Evolutionary conservation across 2,329 filamentous ascomycete genomes (phyloP).

Genomic region (Sporothrix brunneoviolacea): DNA sequence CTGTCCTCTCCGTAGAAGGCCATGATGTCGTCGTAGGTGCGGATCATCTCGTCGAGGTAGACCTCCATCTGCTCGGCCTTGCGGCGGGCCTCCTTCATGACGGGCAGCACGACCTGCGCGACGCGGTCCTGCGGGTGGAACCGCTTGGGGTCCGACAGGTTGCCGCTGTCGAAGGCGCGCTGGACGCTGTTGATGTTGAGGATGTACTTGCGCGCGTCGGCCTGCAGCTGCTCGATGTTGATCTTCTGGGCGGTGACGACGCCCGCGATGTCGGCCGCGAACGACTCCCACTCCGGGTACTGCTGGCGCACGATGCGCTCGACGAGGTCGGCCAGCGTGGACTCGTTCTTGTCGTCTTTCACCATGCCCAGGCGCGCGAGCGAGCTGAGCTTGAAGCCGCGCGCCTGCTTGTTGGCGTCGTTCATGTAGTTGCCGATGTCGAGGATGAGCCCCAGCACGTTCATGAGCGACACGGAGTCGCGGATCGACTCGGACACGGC

Average conservation of each 20-base stretch:
- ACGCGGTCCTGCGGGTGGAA: conserved; percentile 98
- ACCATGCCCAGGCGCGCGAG: conserved; percentile 91
- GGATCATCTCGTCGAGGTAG: conserved; percentile 87
- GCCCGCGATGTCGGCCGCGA: conserved; percentile 74
- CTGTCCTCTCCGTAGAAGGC: conserved; percentile 93
- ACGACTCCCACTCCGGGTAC: conserved; percentile 91
- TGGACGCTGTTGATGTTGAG: conserved; percentile 93
- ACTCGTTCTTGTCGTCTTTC: conserved; percentile 98
- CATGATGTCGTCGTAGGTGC: conserved; percentile 92
- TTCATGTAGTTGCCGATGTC: conserved; percentile 99
- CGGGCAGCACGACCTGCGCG: conserved; percentile 79
- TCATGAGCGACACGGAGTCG: conserved; percentile 90
- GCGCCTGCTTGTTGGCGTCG: conserved; percentile 95
- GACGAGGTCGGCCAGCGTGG: conserved; percentile 88
- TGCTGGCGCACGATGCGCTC: conserved; percentile 95
- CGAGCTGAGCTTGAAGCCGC: conserved; percentile 95
- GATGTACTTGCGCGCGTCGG: conserved; percentile 89
- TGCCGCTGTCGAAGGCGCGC: conserved; percentile 83
- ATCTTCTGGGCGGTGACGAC: conserved; percentile 79
- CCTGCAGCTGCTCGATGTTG: conserved; percentile 85
- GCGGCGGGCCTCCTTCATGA: conserved; percentile 92
- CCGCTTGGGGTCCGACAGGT: conserved; percentile 91
- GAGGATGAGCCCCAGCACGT: conserved; percentile 88
- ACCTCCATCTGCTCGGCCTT: conserved; percentile 95
- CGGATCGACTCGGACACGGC: conserved; percentile 80